Evolutionary conservation across 805 yeast genomes (phyloP), one percentile per base, ranked within the genome.

Genomic region (Spathaspora boniae): DNA sequence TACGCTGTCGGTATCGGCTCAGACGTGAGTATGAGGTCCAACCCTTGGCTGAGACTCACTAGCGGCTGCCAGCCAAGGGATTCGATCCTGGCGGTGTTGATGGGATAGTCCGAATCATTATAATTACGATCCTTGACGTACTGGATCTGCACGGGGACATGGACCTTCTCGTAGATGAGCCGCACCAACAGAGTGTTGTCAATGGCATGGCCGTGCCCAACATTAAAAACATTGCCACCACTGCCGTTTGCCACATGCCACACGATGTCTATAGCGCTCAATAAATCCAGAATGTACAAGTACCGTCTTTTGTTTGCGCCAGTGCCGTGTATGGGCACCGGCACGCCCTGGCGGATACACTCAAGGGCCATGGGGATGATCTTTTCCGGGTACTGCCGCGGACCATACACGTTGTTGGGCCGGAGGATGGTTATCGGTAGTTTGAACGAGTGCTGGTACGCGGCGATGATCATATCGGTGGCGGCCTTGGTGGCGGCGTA

Each of bases 401-500:
- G 70, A 1, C 81, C 81, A 47, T 68, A 76, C 1, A 75, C 68
- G 42, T 76, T 76, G 45, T 74, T 74, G 26, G 76, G 63, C 25
- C 81, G 56, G 4, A 74, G 45, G 1, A 66, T 62, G 5, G 61
- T 49, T 3, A 62, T 51, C 0, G 74, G 75, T n/a, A 73, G 27
- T 2, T 56, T 52, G 44, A 52, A 75, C 20, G 74, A 65, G 37
- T 56, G 58, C 25, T 48, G 43, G 41, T 76, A 76, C 0, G 80
- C 66, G 18, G 58, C 46, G 2, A 70, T 62, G 3, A 76, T 60
- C 51, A 76, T 46, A 35, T 76, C 82, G 4, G 70, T 58, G 4
- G 78, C 62, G 0, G 80, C 81, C 45, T 76, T 76, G 9, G 78
- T 58, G 0, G 80, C 80, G 4, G 80, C 60, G 40, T 76, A 76